Base-by-base conservation (phyloP, 2,329 filamentous ascomycete species). In the Arthrobotrys sphaeroides region DNA sequence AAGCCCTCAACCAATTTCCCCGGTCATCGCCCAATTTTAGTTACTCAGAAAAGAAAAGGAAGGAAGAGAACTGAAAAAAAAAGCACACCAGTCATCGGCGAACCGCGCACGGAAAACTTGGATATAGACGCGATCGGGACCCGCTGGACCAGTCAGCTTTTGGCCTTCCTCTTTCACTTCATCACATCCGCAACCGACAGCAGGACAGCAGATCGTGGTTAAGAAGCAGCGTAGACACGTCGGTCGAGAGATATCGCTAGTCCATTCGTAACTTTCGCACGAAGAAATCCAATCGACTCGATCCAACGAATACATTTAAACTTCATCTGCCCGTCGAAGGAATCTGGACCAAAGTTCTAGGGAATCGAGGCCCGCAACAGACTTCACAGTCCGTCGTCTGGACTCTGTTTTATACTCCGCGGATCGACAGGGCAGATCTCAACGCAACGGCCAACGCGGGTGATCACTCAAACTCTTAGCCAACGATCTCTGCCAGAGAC, bases 401-500 rank as follows among this genome's bases (percentile, higher is more conserved):
- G 49, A 36, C 49, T 33, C 36, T 51, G 47, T 31, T n/a, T 53
- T 53, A 53, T 36, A 36, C 47, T 53, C 28, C 24, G 47, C 24
- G 20, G 65, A 70, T 70, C 66, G 66, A 53, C 55, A 70, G 66
- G 66, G 55, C 43, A 18, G 36, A 38, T 53, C 55, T 55, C 66
- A 55, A 62, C 57, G 45, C 66, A 70, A 53, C 16, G n/a, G 31
- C 51, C 64, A 38, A 57, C 47, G 38, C 51, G 28, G 49, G 49
- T 40, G 49, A 67, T 67, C 62, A 13, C 5, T 36, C 43, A 42
- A 47, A 42, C 28, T 43, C 43, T 36, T 16, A 26, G 16, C 38
- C 36, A 61, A 33, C 38, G 36, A 61, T 61, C 57, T 36, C 51
- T 55, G 12, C 51, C 31, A 55, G 31, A 55, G 49, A n/a, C 49